Evolutionary conservation across 2,329 filamentous ascomycete species (phyloP), one percentile per base, ranked within the genome.

Genomic region (Pezicula radicicola): DNA sequence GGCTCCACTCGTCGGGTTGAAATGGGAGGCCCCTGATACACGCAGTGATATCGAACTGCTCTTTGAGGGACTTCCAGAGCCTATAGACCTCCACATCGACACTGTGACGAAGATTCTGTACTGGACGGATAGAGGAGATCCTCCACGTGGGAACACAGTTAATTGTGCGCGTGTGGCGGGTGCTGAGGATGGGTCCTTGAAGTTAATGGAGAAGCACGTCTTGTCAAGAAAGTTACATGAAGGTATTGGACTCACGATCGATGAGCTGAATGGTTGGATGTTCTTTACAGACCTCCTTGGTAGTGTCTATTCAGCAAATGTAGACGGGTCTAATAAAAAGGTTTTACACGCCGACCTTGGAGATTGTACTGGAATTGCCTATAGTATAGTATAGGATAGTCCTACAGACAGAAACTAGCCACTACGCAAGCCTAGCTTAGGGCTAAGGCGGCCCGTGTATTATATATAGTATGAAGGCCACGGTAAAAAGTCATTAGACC

Each of bases 51-150:
- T 60, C 10, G 55, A 62, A 10, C 4, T 55, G 2, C 27, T 63
- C 4, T 53, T 63, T n/a, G 75, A 80, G 37, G 60, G 63, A 1
- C 65, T 83, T 8, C 79, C 80, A 0, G 80, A 84, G 60, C 77
- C 78, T 0, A 79, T 85, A 52, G 80, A 85, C 56, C 64, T 85
- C 0, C 79, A 81, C 30, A 58, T 84, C 1, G 78, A 84, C 15
- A 70, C 72, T 12, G 65, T 69, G 0, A 60, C 62, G 3, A 61
- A 71, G 27, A 68, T 63, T 1, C 66, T 85, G 25, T 85, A 80
- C 63, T 85, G 81, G 82, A 83, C 81, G 0, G 82, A 85, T 56
- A 70, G 82, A 0, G 83, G 81, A 4, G 81, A 85, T 55, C 63
- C 76, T 1, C 81, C 81, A 0, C 60, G 65, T 8, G 81, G 81